These are phyloP conservation scores for Lentinula detonsa DNA, from an alignment of 768 basidiomycete species.

Conservation along the genomic window DNA sequence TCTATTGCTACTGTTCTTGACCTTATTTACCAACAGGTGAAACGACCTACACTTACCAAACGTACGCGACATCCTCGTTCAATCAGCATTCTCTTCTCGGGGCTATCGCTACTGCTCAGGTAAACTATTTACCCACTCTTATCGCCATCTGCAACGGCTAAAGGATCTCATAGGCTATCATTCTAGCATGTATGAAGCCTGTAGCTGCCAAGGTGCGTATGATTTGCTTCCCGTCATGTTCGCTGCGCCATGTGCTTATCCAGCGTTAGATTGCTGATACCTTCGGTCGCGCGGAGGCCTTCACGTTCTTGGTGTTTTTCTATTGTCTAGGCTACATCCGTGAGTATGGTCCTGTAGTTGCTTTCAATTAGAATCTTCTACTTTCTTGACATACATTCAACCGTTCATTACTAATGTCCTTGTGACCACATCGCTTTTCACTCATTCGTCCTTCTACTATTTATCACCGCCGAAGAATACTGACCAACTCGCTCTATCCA, in stretches of 20 bases:
- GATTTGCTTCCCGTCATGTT: slow-evolving; percentile 38
- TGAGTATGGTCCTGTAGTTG: background rate
- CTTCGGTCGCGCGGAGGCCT: slow-evolving; percentile 5
- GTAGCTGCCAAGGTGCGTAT: slow-evolving; percentile 49
- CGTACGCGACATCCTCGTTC: slow-evolving; percentile 33
- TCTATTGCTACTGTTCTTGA: background rate
- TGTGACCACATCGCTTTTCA: background rate
- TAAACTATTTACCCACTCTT: slow-evolving; percentile 14
- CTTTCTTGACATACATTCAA: slow-evolving; percentile 11
- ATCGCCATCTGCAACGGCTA: background rate
- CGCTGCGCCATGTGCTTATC: slow-evolving; percentile 32
- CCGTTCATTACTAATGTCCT: background rate
- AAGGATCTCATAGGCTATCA: background rate
- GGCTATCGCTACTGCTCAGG: slow-evolving; percentile 15
- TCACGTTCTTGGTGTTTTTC: slow-evolving; percentile 31
- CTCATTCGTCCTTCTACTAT: background rate
- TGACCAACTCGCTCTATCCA: background rate
- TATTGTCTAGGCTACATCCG: slow-evolving; percentile 25
- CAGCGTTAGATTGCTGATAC: background rate
- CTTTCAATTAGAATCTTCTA: background rate
- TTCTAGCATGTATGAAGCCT: slow-evolving; percentile 29
- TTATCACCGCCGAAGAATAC: background rate
- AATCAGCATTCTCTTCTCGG: slow-evolving; percentile 2
- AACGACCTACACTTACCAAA: slow-evolving; percentile 43
- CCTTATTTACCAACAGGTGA: slow-evolving; percentile 16